Percentiles rank a stretch among this genome's conserved stretches.
These are phyloP conservation scores for Penicillium desertorum DNA, from an alignment of 495 filamentous ascomycete species.

Conservation along the genomic window DNA sequence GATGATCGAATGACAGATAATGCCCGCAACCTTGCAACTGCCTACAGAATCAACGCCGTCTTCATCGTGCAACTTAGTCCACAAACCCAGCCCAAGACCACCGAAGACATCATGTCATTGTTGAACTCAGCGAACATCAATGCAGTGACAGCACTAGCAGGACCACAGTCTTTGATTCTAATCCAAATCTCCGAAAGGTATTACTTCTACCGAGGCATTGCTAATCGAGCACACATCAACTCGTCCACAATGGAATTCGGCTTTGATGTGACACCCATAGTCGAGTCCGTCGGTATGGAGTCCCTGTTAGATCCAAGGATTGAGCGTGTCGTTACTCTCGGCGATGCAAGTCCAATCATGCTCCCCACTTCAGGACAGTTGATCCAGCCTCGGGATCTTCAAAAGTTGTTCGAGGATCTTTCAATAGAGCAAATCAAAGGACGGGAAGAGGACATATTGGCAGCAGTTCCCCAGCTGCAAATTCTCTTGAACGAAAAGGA, in stretches of 20 bases:
- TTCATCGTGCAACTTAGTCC: constrained; percentile 24
- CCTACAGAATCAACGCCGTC: constrained; percentile 26
- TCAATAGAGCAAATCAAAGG: background rate
- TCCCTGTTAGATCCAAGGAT: background rate
- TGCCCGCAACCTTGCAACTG: constrained; percentile 24
- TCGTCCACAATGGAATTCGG: background rate
- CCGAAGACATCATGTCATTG: background rate
- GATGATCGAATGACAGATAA: constrained; percentile 31
- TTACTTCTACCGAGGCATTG: constrained; percentile 7
- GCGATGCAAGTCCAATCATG: background rate
- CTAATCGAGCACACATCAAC: background rate
- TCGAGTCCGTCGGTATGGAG: background rate
- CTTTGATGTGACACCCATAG: background rate
- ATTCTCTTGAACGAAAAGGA: background rate
- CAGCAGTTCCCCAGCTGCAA: constrained; percentile 1
- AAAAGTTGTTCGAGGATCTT: background rate
- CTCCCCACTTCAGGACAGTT: constrained; percentile 1
- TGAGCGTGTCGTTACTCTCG: background rate
- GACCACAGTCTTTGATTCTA: constrained; percentile 1
- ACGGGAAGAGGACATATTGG: background rate
- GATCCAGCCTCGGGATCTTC: background rate
- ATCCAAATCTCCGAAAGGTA: background rate
- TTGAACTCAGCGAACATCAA: constrained; percentile 5
- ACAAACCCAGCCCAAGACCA: background rate
- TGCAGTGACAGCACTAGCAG: background rate